Conservation (phyloP, 306 rosid genomes). For the Delonix regia region DNA sequence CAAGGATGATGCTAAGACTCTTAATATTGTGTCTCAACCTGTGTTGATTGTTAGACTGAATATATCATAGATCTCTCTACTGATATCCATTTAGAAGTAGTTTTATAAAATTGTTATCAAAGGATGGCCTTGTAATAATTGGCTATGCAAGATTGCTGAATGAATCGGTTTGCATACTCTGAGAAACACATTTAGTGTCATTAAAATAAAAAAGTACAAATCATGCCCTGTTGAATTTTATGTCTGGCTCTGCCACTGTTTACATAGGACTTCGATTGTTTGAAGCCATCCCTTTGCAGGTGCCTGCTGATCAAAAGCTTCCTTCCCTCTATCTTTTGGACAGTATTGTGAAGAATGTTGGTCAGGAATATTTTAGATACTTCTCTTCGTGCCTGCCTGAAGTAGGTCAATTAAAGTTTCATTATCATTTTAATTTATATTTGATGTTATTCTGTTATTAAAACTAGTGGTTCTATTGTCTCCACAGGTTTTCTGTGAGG, state of each 20-base stretch:
- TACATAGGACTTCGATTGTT: conserved; percentile 35
- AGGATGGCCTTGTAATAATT: not conserved
- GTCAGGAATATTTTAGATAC: conserved; percentile 71
- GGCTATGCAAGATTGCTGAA: not conserved
- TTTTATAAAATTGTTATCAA: not conserved
- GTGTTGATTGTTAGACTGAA: not conserved
- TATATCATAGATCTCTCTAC: not conserved
- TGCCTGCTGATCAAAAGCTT: conserved; percentile 82
- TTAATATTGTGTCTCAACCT: not conserved
- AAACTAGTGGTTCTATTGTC: conserved; percentile 31
- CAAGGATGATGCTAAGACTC: not conserved
- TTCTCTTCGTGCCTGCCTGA: conserved; percentile 77
- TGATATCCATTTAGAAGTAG: not conserved
- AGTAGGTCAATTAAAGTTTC: conserved; percentile 54
- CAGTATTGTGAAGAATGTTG: conserved; percentile 94
- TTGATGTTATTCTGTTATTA: conserved; percentile 32
- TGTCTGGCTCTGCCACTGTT: conserved; percentile 32
- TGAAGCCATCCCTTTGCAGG: conserved; percentile 63
- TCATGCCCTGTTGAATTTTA: conserved; percentile 25
- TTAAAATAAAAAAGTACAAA: not conserved
- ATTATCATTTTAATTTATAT: conserved; percentile 16
- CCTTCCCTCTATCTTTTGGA: conserved; percentile 95
- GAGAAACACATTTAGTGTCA: not conserved
- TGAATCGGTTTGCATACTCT: not conserved
- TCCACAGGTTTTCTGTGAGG: conserved; percentile 83